Evolutionary conservation across 1,139 yeast genomes (phyloP), one percentile per base, ranked within the genome.

Genomic region (Schwanniomyces etchellsii): DNA sequence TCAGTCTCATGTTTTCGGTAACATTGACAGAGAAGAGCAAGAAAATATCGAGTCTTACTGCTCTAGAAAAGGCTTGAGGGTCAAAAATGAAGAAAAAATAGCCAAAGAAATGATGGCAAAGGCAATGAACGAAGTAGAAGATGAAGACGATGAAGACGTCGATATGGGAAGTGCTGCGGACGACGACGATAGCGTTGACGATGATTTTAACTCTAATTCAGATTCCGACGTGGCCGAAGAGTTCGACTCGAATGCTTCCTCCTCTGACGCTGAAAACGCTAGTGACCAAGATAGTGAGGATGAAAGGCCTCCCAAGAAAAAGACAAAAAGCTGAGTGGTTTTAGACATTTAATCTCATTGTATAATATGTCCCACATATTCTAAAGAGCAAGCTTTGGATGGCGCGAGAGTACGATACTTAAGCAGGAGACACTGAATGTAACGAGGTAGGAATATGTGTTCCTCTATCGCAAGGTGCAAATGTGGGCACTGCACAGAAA

Each of bases 11-110:
- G 78, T 79, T 30, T 91, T 91, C 57, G 94, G 95, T 37, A 85
- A 84, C 50, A 84, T 91, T 45, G 83, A 83, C 40, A 77, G 88
- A 51, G 96, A 86, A 43, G 98, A 91, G 52, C 97, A 89, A 56
- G 78, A 73, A 33, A 62, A 74, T 3, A 70, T 91, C 38, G 96
- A 89, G 52, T 67, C 67, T 27, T 91, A 71, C 66, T 75, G 93
- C 56, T 72, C 72, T 47, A 77, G 80, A 33, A 89, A 85, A 69
- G 84, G 83, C 32, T 62, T 91, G 39, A 70, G 76, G 43, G 84
- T 91, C 34, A 82, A 81, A 64, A 88, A 89, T 52, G 97, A 91
- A 52, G 93, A 86, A 42, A 85, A 80, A 46, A 83, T 86, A 38
- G 94, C 91, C 28, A 84, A 86, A 57, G 80, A 80, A 31, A 71